These are phyloP conservation scores for Saxispiralis lemnorum DNA, from an alignment of 495 filamentous ascomycete genomes.

Conservation along the genomic window DNA sequence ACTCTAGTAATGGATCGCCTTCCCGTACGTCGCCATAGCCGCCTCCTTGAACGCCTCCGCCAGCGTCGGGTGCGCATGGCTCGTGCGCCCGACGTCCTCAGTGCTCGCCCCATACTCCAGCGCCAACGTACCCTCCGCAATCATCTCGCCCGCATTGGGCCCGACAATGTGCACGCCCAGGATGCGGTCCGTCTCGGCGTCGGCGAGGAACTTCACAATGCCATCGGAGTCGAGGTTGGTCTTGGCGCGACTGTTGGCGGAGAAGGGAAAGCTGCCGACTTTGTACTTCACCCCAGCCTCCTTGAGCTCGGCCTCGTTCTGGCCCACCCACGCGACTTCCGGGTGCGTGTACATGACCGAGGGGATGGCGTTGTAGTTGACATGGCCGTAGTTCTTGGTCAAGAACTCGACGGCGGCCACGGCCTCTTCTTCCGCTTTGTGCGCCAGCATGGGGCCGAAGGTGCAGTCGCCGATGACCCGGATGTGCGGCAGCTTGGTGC, in stretches of 20 bases:
- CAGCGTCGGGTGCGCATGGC: constrained; percentile 91
- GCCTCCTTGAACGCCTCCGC: constrained; percentile 99
- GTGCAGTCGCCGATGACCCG: constrained; percentile 92
- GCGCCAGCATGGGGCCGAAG: constrained; percentile 96
- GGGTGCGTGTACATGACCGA: constrained; percentile 99
- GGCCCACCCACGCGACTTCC: constrained; percentile 95
- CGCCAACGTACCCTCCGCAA: constrained; percentile 88
- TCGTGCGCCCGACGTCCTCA: constrained; percentile 89
- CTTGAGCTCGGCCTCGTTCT: constrained; percentile 94
- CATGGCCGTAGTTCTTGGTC: constrained; percentile 90
- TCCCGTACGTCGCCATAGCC: constrained; percentile 91
- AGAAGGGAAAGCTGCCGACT: constrained; percentile 86
- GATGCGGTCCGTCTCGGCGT: constrained; percentile 91
- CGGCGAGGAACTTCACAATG: constrained; percentile 89
- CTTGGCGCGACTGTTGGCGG: constrained; percentile 92
- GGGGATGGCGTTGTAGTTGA: constrained; percentile 96
- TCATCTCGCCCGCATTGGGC: constrained; percentile 94
- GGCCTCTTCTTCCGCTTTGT: constrained; percentile 97
- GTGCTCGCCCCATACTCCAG: constrained; percentile 89
- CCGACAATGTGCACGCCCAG: constrained; percentile 94
- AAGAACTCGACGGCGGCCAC: constrained; percentile 92
- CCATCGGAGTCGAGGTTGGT: constrained; percentile 96
- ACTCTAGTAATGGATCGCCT: constrained; percentile 77
- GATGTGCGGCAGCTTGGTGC: constrained; percentile 76
- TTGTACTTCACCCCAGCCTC: constrained; percentile 75